phyloP scores from a whole-genome alignment of 2,329 filamentous ascomycete species.

The Akanthomyces uredinophilus region DNA sequence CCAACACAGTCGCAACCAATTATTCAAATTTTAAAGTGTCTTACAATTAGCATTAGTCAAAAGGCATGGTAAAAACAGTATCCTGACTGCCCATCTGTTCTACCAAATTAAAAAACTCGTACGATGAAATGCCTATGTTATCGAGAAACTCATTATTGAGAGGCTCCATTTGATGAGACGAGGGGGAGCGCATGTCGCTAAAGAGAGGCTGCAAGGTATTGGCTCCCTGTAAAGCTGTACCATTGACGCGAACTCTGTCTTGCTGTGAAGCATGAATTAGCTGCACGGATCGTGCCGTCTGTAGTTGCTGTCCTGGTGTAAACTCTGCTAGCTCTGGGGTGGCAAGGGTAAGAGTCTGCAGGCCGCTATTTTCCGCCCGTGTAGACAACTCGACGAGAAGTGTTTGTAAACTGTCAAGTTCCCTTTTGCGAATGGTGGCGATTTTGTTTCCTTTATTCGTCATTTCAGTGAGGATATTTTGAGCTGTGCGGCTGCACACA shows the following conservation, averaged over 20 bases:
- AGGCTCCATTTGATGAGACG: neutral
- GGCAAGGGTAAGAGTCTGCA: neutral
- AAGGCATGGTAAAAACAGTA: neutral
- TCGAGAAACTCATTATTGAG: slow-evolving; percentile 30
- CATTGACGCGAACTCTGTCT: neutral
- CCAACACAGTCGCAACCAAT: too few species aligned
- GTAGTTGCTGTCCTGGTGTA: neutral
- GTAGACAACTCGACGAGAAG: neutral
- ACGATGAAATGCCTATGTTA: slow-evolving; percentile 33
- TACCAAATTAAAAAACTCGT: slow-evolving; percentile 34
- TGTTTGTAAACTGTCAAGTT: neutral
- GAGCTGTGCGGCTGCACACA: slow-evolving; percentile 19
- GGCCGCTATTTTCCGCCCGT: neutral
- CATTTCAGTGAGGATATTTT: slow-evolving; percentile 31
- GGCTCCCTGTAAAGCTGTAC: neutral
- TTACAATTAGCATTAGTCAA: too few species aligned
- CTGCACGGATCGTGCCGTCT: neutral
- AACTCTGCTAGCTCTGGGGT: neutral
- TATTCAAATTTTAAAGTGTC: too few species aligned
- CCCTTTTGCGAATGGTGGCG: slow-evolving; percentile 16
- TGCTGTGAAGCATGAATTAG: neutral
- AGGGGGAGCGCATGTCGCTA: neutral
- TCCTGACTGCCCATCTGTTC: slow-evolving; percentile 26
- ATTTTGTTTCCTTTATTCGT: slow-evolving; percentile 29
- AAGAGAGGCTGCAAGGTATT: neutral